Base-by-base conservation (phyloP, 148 eudicot species). In the Arbutus unedo region DNA sequence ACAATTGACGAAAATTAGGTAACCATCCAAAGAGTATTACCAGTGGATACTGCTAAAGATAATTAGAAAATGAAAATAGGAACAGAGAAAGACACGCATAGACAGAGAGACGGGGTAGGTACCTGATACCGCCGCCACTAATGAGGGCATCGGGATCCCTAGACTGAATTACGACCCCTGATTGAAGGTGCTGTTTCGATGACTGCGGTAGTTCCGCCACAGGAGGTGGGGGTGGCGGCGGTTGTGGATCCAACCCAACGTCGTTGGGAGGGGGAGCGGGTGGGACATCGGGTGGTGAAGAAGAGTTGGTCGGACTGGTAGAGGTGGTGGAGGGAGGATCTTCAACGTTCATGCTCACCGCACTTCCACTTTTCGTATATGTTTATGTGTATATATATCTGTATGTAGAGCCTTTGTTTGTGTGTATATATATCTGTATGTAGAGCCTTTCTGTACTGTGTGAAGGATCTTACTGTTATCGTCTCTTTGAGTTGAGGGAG, bases 71-170 rank as follows among this genome's bases (percentile, higher is more conserved):
- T 2, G 5, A 43, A 81, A 31, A 74, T 2, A 19, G 45, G 25
- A 2, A 5, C n/a, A 54, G 8, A 0, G 59, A 14, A 19, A 25
- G 38, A 13, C 31, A 41, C 47, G 49, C 44, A 14, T 23, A 15
- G 38, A 6, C 55, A 45, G 8, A 70, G 14, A 49, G 14, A 44
- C 18, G 50, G 57, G 2, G 16, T 21, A 64, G 6, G 57, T 23
- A 92, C 93, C 94, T 90, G 81, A 89, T 83, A 54, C 94, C 94
- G 3, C 94, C 93, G 75, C 94, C 94, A 82, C 91, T 92, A 79
- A 84, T 84, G 78, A 86, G 86, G 41, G 87, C 87, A 88, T 88
- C 85, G 5, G 93, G 91, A 88, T 92, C 89, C 25, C 82, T 85
- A 75, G 87, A 64, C 21, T 55, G 82, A 55, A 83, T 82, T 87